A percentile compares a stretch with the other conserved stretches of the same genome.
phyloP scores from a whole-genome alignment of 305 asterid genomes.

The Solanum hybrid region DNA sequence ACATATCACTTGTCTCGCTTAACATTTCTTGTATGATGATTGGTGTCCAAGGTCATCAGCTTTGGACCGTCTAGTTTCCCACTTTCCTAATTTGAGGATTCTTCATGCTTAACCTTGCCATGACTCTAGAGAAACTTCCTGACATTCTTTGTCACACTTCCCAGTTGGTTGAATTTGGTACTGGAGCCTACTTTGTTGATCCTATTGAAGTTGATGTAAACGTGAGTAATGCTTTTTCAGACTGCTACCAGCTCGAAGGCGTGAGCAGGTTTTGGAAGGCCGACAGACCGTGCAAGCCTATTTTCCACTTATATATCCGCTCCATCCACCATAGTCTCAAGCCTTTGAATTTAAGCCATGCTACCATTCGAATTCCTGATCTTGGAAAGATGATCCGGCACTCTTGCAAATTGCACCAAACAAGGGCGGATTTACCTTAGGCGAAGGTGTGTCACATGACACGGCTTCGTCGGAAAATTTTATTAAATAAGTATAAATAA shows the following conservation, averaged over 20 bases:
- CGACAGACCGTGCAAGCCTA: neutral
- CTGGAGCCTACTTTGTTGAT: conserved; percentile 58
- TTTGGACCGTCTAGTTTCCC: conserved; percentile 25
- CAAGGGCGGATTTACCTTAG: too few species aligned
- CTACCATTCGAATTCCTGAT: neutral
- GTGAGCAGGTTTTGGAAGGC: neutral
- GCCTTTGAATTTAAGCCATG: neutral
- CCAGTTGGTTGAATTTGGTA: conserved; percentile 75
- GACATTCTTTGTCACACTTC: conserved; percentile 54
- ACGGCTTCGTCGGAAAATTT: too few species aligned
- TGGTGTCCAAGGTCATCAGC: too few species aligned
- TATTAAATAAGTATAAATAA: too few species aligned
- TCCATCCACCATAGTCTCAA: neutral
- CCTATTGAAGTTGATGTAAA: neutral
- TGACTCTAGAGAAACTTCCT: conserved; percentile 26
- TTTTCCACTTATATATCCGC: neutral
- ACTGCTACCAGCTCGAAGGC: neutral
- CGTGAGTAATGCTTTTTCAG: neutral
- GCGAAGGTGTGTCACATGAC: too few species aligned
- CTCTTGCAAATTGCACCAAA: neutral
- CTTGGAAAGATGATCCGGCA: neutral
- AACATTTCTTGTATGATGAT: too few species aligned
- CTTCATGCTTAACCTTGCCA: conserved; percentile 19
- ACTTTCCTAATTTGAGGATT: conserved; percentile 55
- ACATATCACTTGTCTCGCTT: too few species aligned